A percentile compares a stretch with the other conserved stretches of the same genome.
Evolutionary conservation across 1,139 yeast species (phyloP).

Genomic region (Saccharomycopsis hybrid): DNA sequence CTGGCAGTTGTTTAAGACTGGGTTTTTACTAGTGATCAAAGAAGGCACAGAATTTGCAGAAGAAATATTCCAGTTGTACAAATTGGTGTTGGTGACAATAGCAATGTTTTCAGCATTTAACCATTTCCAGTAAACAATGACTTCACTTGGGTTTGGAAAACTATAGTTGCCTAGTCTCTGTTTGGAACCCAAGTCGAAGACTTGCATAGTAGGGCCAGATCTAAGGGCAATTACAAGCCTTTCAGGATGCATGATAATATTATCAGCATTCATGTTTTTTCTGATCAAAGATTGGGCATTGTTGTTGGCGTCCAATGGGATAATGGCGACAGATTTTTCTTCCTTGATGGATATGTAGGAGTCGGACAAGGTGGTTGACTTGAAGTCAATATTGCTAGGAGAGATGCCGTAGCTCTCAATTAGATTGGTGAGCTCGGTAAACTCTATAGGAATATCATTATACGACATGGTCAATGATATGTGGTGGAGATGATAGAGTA

Average conservation of each 20-base stretch:
- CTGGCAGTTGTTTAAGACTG: conserved; percentile 71
- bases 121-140: conserved; percentile 94
- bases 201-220: conserved; percentile 96
- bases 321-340: conserved; percentile 65
- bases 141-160: conserved; percentile 58
- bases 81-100: conserved; percentile 68
- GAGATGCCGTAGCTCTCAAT: conserved; percentile 72
- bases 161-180: conserved; percentile 86
- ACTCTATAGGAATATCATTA: conserved; percentile 86
- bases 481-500: no score
- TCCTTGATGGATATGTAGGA: conserved; percentile 19
- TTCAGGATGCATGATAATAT: conserved; percentile 92
- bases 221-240: conserved; percentile 86
- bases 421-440: conserved; percentile 89
- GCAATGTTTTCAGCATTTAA: conserved; percentile 68
- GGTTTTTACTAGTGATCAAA: conserved; percentile 78
- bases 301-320: conserved; percentile 52
- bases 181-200: conserved; percentile 82
- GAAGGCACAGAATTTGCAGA: conserved; percentile 68
- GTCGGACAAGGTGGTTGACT: conserved; percentile 68
- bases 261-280: conserved; percentile 95
- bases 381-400: conserved; percentile 80
- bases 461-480: no score
- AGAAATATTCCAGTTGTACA: conserved; percentile 78
- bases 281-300: conserved; percentile 60